Conservation (phyloP, 208 protist species). For the Jaenimonas drosophilae region DNA sequence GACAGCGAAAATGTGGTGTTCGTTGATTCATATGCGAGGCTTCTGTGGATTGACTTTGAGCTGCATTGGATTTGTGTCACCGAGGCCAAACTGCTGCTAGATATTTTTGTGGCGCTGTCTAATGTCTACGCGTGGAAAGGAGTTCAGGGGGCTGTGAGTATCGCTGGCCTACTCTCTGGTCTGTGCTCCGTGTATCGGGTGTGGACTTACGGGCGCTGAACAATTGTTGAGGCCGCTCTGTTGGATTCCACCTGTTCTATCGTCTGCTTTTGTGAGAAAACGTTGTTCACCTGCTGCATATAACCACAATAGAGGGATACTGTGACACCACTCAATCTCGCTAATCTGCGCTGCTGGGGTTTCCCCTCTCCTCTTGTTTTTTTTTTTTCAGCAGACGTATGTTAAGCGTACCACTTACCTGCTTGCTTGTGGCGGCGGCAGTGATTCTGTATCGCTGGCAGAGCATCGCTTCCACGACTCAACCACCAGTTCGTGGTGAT, state of each 20-base stretch:
- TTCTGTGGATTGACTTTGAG: conserved; percentile 86
- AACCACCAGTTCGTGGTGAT: conserved; percentile 42
- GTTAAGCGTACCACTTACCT: neutral
- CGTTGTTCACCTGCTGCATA: neutral
- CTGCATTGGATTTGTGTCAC: conserved; percentile 88
- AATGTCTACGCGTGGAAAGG: conserved; percentile 47
- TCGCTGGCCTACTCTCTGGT: conserved; percentile 72
- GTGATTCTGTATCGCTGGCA: conserved; percentile 41
- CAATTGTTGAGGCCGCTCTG: no score
- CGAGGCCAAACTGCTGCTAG: conserved; percentile 75
- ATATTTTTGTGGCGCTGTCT: conserved; percentile 78
- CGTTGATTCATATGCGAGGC: conserved; percentile 66
- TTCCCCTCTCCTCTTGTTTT: conserved; percentile 3
- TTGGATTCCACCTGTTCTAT: neutral
- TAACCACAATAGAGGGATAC: neutral
- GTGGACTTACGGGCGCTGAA: conserved; percentile 83
- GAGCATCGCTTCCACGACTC: conserved; percentile 7
- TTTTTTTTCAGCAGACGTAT: neutral
- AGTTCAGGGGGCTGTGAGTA: conserved; percentile 51
- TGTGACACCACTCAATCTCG: no score
- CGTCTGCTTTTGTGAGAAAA: neutral
- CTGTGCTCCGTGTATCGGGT: conserved; percentile 86
- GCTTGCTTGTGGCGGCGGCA: conserved; percentile 7
- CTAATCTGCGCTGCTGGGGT: no score
- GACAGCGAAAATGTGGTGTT: conserved; percentile 51